phyloP scores from a whole-genome alignment of 176 grass and related monocot genomes.

The Phoenix dactylifera region DNA sequence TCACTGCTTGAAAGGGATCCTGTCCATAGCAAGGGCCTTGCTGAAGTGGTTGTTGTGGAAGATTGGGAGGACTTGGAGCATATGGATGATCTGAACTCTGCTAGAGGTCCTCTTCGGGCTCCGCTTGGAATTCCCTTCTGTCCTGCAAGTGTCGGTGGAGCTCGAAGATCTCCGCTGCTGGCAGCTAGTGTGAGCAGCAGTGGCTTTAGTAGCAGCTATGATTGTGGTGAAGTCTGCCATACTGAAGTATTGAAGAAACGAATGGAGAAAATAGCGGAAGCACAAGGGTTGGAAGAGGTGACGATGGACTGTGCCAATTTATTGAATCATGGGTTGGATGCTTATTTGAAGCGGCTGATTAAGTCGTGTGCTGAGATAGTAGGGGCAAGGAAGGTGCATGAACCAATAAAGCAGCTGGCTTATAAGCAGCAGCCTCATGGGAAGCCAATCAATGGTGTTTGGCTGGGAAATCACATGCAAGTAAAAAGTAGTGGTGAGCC shows the following conservation, averaged over 20 bases:
- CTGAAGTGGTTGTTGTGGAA: neutral
- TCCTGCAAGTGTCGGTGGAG: conserved; percentile 10
- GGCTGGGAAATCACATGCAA: neutral
- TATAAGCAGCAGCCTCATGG: neutral
- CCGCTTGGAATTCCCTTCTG: conserved; percentile 20
- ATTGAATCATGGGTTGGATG: conserved; percentile 13
- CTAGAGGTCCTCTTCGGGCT: neutral
- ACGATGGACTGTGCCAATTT: conserved; percentile 10
- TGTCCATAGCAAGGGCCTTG: neutral
- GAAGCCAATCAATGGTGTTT: neutral
- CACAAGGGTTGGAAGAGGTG: neutral
- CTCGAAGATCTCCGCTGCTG: neutral
- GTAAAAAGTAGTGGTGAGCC: neutral
- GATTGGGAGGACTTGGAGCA: neutral
- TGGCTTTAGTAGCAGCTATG: neutral
- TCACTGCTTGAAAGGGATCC: neutral
- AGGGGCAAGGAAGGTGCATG: neutral
- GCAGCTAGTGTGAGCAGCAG: too few species aligned
- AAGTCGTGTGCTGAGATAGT: conserved; percentile 1
- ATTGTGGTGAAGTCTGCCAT: neutral
- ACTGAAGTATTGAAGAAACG: conserved; percentile 2
- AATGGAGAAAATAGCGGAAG: conserved; percentile 8
- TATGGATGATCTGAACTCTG: neutral
- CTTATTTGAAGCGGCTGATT: conserved; percentile 17
- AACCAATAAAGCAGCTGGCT: neutral